Conservation (phyloP, 2,329 filamentous ascomycete genomes). For the Metarhizium brunneum region DNA sequence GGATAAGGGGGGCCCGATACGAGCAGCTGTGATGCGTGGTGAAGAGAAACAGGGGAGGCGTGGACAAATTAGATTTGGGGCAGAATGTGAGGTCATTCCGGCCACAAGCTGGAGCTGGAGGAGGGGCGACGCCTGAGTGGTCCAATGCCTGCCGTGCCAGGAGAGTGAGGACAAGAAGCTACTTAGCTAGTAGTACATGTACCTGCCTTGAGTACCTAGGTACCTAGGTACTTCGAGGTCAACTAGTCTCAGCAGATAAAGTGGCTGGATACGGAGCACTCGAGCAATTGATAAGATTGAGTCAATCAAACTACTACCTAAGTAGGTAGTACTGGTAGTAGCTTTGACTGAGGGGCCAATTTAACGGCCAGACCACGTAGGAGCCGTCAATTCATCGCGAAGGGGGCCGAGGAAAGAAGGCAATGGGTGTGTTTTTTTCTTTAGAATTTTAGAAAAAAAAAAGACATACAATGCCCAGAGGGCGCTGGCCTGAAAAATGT, state of each 20-base stretch:
- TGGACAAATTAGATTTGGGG: not conserved
- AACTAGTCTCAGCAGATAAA: not conserved
- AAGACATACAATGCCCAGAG: not conserved
- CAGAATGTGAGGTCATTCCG: constrained; percentile 2
- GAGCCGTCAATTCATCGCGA: not conserved
- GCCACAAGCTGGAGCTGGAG: not conserved
- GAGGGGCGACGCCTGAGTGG: not conserved
- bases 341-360: not conserved
- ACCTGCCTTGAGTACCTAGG: too few relatives aligned
- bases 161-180: too few relatives aligned
- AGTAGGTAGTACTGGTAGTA: too few relatives aligned
- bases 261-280: not conserved
- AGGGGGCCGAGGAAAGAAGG: not conserved
- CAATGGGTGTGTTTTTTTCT: not conserved
- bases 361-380: not conserved
- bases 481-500: not conserved
- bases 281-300: not conserved
- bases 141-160: too few relatives aligned
- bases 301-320: too few relatives aligned
- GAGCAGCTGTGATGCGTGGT: not conserved
- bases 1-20: not conserved
- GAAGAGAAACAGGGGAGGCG: not conserved
- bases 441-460: not conserved
- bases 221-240: too few relatives aligned
- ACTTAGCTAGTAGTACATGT: too few relatives aligned